Evolutionary conservation across 148 eudicot genomes (phyloP).

Genomic region (Suaeda aralocaspica): DNA sequence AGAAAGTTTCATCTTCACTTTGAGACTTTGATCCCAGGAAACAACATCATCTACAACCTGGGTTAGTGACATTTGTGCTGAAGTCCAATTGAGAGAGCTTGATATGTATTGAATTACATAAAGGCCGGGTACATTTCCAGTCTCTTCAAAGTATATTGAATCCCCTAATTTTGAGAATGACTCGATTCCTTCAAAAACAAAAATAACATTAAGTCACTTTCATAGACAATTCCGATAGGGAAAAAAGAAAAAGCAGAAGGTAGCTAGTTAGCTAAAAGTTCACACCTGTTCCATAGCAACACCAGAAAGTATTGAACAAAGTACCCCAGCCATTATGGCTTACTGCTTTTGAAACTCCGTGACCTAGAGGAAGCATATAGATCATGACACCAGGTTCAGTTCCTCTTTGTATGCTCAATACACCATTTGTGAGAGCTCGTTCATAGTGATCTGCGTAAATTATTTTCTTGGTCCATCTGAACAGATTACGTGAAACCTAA

Average conservation of each 20-base stretch:
- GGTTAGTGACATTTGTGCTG: constrained; percentile 37
- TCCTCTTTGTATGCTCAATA: constrained; percentile 81
- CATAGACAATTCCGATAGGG: no score
- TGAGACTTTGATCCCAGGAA: constrained; percentile 63
- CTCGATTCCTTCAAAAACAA: constrained; percentile 53
- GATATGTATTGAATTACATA: constrained; percentile 72
- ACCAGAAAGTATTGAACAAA: constrained; percentile 68
- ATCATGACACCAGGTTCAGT: constrained; percentile 87
- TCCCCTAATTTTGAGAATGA: constrained; percentile 95
- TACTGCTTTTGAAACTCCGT: constrained; percentile 64
- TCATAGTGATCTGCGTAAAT: constrained; percentile 90
- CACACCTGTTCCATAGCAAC: constrained; percentile 94
- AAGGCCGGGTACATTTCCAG: constrained; percentile 42
- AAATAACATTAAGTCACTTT: background rate
- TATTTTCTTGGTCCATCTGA: constrained; percentile 84
- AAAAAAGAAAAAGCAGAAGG: background rate
- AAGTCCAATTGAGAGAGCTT: constrained; percentile 58
- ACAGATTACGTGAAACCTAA: constrained; percentile 82
- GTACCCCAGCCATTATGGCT: constrained; percentile 75
- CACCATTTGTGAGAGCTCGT: constrained; percentile 83
- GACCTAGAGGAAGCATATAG: constrained; percentile 83
- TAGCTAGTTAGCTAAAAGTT: background rate
- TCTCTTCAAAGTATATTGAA: constrained; percentile 87
- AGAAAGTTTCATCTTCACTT: constrained; percentile 40
- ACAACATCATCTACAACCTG: constrained; percentile 48